phyloP scores from a whole-genome alignment of 305 asterid genomes.

The Rubia peregrina region DNA sequence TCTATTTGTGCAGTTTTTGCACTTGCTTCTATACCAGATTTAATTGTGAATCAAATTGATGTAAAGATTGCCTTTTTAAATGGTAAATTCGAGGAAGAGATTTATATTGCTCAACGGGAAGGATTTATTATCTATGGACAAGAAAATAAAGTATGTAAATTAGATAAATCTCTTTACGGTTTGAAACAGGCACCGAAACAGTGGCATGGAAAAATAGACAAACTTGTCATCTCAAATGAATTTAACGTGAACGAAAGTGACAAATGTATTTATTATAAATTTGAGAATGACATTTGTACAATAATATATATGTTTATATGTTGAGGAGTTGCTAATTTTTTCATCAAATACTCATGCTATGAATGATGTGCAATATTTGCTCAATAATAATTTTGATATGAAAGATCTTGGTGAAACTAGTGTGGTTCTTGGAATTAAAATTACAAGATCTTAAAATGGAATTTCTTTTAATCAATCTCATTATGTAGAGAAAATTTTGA shows the following conservation, averaged over 20 bases:
- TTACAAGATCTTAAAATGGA: neutral
- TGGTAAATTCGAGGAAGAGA: neutral
- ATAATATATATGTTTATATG: too few relatives aligned
- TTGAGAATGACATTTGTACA: too few relatives aligned
- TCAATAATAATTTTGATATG: neutral
- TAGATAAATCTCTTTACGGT: neutral
- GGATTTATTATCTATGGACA: neutral
- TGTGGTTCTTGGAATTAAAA: neutral
- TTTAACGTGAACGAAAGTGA: too few relatives aligned
- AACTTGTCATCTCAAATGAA: too few relatives aligned
- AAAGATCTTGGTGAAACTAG: neutral
- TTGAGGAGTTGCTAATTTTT: too few relatives aligned
- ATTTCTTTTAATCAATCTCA: neutral
- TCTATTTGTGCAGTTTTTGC: neutral
- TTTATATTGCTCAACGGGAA: neutral
- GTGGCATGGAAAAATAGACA: neutral
- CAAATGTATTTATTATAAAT: too few relatives aligned
- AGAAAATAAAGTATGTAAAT: neutral
- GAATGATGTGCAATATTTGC: too few relatives aligned
- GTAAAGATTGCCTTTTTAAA: neutral
- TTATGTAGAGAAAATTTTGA: neutral
- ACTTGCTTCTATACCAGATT: neutral
- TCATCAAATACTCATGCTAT: too few relatives aligned
- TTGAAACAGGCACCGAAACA: too few relatives aligned
- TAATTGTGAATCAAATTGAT: neutral